phyloP scores from a whole-genome alignment of 805 yeast species.

The Martiniozyma abietophila region DNA sequence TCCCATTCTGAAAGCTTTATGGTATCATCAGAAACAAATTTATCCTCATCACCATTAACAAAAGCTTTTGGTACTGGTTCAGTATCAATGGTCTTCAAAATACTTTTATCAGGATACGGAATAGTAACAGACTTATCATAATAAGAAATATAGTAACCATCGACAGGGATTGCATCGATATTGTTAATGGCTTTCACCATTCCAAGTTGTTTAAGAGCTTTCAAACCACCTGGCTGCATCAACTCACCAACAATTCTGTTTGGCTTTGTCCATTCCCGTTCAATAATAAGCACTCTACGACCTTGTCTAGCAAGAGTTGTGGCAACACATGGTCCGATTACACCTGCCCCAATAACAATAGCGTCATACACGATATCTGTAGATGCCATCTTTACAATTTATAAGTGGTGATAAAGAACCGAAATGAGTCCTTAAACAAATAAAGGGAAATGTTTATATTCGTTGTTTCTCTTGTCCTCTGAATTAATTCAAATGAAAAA shows the following conservation, averaged over 20 bases:
- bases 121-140: constrained; percentile 48
- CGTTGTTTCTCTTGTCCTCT: too few species aligned
- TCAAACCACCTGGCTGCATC: constrained; percentile 94
- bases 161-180: constrained; percentile 67
- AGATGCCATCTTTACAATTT: constrained; percentile 2
- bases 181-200: constrained; percentile 66
- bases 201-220: constrained; percentile 74
- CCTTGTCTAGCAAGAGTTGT: constrained; percentile 88
- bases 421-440: too few species aligned
- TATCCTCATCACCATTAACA: constrained; percentile 48
- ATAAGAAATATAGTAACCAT: constrained; percentile 75
- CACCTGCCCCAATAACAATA: constrained; percentile 97
- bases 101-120: constrained; percentile 62
- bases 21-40: constrained; percentile 39
- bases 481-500: too few species aligned
- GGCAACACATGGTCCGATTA: constrained; percentile 89
- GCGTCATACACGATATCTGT: constrained; percentile 48
- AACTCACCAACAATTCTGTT: constrained; percentile 96
- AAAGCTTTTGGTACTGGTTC: constrained; percentile 44
- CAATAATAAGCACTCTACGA: constrained; percentile 66
- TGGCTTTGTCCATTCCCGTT: constrained; percentile 86
- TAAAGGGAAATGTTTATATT: too few species aligned
- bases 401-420: too few species aligned
- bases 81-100: constrained; percentile 35
- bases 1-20: constrained; percentile 47